These are phyloP conservation scores for Podospora fimiseda DNA, from an alignment of 495 filamentous ascomycete genomes.

Conservation along the genomic window DNA sequence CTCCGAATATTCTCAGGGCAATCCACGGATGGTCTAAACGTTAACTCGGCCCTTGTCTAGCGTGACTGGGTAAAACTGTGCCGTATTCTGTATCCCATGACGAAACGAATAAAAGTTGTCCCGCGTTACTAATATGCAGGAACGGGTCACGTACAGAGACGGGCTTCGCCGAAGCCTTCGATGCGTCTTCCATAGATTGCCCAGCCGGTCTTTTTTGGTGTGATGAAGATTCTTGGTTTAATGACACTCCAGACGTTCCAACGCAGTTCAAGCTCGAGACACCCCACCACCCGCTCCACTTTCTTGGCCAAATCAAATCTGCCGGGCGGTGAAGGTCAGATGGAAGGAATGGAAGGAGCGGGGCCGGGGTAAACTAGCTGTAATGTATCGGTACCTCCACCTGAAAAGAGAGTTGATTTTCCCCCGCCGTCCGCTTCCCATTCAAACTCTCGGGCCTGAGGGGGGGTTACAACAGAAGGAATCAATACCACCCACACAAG, in stretches of 20 bases:
- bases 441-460: not conserved
- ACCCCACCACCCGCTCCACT: no score
- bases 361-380: not conserved
- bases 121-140: not conserved
- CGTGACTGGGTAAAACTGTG: not conserved
- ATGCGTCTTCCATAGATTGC: conserved; percentile 6
- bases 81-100: not conserved
- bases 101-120: not conserved
- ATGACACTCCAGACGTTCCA: no score
- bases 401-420: not conserved
- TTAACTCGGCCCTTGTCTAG: not conserved
- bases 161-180: conserved; percentile 5
- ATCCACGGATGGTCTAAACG: not conserved
- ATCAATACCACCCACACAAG: not conserved
- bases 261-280: no score
- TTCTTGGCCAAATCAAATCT: not conserved
- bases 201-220: not conserved
- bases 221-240: not conserved
- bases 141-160: not conserved
- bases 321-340: not conserved
- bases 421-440: not conserved
- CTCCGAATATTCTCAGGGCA: not conserved
- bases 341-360: not conserved
- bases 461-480: not conserved
- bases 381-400: no score